Evolutionary conservation across 169 alveolate species (phyloP).

Genomic region (Cryptosporidium baileyi): DNA sequence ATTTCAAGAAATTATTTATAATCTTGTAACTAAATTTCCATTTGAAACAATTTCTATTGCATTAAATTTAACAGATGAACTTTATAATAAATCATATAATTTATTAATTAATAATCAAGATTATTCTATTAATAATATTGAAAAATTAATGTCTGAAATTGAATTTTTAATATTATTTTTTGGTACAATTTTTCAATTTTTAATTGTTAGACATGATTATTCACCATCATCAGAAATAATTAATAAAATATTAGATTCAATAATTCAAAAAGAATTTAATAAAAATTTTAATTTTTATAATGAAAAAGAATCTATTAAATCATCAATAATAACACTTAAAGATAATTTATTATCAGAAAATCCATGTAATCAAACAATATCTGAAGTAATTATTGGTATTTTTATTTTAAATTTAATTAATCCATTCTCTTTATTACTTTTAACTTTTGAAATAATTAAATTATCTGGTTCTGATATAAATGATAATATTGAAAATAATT

Average conservation of each 20-base stretch:
- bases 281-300: background rate
- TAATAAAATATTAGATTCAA: background rate
- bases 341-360: background rate
- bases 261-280: background rate
- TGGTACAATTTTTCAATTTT: conserved; percentile 58
- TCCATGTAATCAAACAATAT: conserved; percentile 31
- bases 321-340: background rate
- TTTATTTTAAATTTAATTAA: conserved; percentile 5
- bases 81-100: conserved; percentile 2
- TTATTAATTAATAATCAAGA: background rate
- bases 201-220: conserved; percentile 49
- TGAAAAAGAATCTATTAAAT: background rate
- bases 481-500: background rate
- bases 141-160: background rate
- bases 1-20: conserved; percentile 25
- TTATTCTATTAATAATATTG: background rate
- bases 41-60: conserved; percentile 17
- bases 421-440: conserved; percentile 6
- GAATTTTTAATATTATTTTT: conserved; percentile 23
- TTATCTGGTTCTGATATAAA: background rate
- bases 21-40: conserved; percentile 33
- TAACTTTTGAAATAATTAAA: conserved; percentile 1
- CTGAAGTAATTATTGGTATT: conserved; percentile 19
- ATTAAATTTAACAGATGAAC: background rate
- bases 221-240: conserved; percentile 22